Percentiles rank a stretch among this genome's conserved stretches.
Evolutionary conservation across 2,329 filamentous ascomycete genomes (phyloP).

Genomic region (Aureobasidium lini): DNA sequence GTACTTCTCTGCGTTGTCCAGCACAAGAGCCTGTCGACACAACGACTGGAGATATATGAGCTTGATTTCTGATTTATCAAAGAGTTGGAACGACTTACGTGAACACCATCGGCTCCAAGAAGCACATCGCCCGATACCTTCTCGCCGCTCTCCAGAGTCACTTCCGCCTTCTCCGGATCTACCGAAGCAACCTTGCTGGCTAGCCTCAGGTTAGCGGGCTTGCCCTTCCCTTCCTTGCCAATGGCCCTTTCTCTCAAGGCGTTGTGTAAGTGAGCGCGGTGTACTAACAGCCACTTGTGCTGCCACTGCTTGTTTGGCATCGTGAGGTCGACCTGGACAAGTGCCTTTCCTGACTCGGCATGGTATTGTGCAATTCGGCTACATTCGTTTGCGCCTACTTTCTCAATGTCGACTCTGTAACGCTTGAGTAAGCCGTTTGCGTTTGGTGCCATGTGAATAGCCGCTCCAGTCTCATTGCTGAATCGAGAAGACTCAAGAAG

Average conservation of each 20-base stretch:
- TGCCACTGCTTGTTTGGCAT: conserved; percentile 20
- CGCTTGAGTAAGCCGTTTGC: conserved; percentile 18
- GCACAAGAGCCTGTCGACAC: conserved; percentile 19
- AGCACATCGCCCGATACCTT: conserved; percentile 24
- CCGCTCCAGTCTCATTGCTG: conserved; percentile 24
- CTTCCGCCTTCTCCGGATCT: conserved; percentile 19
- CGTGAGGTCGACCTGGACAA: conserved; percentile 8
- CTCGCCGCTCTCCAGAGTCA: conserved; percentile 23
- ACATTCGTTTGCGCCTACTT: conserved; percentile 17
- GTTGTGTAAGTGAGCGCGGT: conserved; percentile 26
- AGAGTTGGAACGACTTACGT: conserved; percentile 13
- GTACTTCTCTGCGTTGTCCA: conserved; percentile 19
- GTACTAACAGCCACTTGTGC: conserved; percentile 26
- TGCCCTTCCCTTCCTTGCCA: conserved; percentile 19
- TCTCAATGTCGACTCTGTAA: conserved; percentile 16
- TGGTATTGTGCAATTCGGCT: conserved; percentile 1
- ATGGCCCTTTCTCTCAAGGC: conserved; percentile 22
- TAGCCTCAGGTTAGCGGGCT: conserved; percentile 20
- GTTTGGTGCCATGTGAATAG: conserved; percentile 23
- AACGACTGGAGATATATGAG: conserved; percentile 15
- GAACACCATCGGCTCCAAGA: conserved; percentile 28
- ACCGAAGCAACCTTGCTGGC: conserved; percentile 20
- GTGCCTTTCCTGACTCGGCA: conserved; percentile 12
- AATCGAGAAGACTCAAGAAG: conserved; percentile 23
- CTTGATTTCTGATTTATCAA: not conserved